These are phyloP conservation scores for Daldinia sp. DNA, from an alignment of 2,329 filamentous ascomycete species.

Conservation along the genomic window DNA sequence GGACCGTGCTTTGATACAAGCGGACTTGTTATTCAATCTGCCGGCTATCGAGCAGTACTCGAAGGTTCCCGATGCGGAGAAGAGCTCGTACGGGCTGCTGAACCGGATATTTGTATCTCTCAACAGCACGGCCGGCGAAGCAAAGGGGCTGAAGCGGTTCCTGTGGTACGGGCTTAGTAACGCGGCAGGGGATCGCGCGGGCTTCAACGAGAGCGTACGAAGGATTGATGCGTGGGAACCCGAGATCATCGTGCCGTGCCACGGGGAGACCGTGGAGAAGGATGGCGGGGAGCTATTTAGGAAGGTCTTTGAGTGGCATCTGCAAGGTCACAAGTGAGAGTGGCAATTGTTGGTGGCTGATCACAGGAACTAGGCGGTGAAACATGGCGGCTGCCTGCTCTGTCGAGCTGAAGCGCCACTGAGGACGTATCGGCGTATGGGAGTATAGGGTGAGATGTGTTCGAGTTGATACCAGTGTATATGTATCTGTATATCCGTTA, in stretches of 20 bases:
- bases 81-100: constrained; percentile 53
- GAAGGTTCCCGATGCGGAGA: constrained; percentile 63
- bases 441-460: constrained; percentile 14
- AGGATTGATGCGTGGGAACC: constrained; percentile 87
- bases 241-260: constrained; percentile 86
- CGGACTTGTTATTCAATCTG: constrained; percentile 92
- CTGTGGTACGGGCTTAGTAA: constrained; percentile 79
- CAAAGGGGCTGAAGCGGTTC: constrained; percentile 83
- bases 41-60: constrained; percentile 89
- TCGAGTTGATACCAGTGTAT: constrained; percentile 28
- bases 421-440: constrained; percentile 6
- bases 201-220: constrained; percentile 76
- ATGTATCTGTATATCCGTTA: neutral
- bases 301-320: constrained; percentile 86
- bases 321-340: constrained; percentile 60
- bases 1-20: constrained; percentile 83
- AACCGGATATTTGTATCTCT: constrained; percentile 63
- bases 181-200: constrained; percentile 67
- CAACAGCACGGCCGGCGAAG: constrained; percentile 71
- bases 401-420: neutral
- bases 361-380: constrained; percentile 4
- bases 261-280: constrained; percentile 87
- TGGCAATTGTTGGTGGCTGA: neutral
- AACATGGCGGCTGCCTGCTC: neutral
- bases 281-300: constrained; percentile 79